phyloP scores from a whole-genome alignment of 805 yeast species.

The Zygoascus bituminiphila region DNA sequence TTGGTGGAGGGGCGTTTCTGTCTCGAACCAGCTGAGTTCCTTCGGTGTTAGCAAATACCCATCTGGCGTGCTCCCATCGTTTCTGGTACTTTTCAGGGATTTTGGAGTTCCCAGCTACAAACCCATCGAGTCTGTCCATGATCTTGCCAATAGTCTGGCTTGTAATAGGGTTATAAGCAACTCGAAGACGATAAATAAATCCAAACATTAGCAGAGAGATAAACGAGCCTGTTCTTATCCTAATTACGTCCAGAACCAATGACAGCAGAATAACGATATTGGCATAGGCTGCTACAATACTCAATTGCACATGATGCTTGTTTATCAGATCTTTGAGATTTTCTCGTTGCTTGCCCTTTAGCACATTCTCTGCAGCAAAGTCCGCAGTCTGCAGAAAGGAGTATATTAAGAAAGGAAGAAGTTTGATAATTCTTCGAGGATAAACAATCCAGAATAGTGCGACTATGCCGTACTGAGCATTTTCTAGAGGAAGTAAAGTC shows the following conservation, averaged over 20 bases:
- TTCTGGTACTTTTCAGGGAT: conserved; percentile 43
- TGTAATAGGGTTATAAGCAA: conserved; percentile 60
- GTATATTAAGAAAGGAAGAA: conserved; percentile 63
- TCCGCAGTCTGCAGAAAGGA: conserved; percentile 71
- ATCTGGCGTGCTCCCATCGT: conserved; percentile 38
- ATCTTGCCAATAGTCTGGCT: conserved; percentile 53
- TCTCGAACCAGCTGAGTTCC: background rate
- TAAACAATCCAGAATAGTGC: conserved; percentile 50
- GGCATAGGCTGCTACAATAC: conserved; percentile 10
- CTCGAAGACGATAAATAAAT: conserved; percentile 62
- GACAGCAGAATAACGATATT: conserved; percentile 27
- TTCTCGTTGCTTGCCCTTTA: conserved; percentile 7
- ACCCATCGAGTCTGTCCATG: conserved; percentile 50
- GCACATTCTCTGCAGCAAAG: conserved; percentile 29
- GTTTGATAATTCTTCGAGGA: conserved; percentile 51
- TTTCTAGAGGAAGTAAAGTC: conserved; percentile 60
- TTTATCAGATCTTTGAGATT: conserved; percentile 6
- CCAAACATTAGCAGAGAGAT: conserved; percentile 38
- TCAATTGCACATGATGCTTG: conserved; percentile 7
- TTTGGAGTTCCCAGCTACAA: conserved; percentile 37
- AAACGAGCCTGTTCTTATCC: conserved; percentile 60
- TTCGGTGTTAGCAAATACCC: background rate
- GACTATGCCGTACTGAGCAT: conserved; percentile 59
- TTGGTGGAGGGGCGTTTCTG: conserved; percentile 6
- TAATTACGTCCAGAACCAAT: conserved; percentile 38